Conservation (phyloP, 257 asterid genomes). For the Anisodus acutangulus region DNA sequence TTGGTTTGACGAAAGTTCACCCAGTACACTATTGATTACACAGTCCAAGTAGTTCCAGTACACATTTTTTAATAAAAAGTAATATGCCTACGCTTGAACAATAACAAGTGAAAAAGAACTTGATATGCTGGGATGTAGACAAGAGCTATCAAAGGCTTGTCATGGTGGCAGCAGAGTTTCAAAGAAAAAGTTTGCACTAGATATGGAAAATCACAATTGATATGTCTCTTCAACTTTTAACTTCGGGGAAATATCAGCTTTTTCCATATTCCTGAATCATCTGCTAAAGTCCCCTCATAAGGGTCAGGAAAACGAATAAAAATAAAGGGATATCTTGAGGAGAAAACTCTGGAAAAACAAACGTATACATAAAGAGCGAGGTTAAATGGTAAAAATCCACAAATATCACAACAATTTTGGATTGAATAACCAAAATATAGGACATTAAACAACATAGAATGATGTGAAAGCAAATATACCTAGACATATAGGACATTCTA, state of each 20-base stretch:
- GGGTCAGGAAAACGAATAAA: not conserved
- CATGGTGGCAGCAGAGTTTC: not conserved
- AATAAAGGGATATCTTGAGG: constrained; percentile 10
- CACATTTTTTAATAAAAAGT: not conserved
- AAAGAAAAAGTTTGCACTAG: not conserved
- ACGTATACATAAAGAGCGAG: not conserved
- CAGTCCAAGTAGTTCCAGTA: not conserved
- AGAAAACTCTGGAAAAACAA: constrained; percentile 12
- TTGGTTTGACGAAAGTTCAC: not conserved
- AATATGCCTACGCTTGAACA: not conserved
- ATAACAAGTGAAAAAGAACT: not conserved
- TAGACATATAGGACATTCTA: constrained; percentile 48
- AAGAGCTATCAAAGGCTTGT: not conserved
- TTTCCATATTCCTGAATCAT: not conserved
- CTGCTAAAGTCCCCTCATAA: not conserved
- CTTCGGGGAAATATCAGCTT: not conserved
- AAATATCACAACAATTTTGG: not conserved
- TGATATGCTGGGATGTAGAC: not conserved
- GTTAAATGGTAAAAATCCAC: constrained; percentile 16
- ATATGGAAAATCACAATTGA: not conserved
- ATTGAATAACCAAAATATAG: not conserved
- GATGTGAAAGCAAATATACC: constrained; percentile 36
- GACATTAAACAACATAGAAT: not conserved
- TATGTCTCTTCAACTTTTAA: not conserved
- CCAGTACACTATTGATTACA: not conserved